Percentiles rank a stretch among this genome's conserved stretches.
phyloP scores from a whole-genome alignment of 495 filamentous ascomycete species.

The Cetradonia linearis region DNA sequence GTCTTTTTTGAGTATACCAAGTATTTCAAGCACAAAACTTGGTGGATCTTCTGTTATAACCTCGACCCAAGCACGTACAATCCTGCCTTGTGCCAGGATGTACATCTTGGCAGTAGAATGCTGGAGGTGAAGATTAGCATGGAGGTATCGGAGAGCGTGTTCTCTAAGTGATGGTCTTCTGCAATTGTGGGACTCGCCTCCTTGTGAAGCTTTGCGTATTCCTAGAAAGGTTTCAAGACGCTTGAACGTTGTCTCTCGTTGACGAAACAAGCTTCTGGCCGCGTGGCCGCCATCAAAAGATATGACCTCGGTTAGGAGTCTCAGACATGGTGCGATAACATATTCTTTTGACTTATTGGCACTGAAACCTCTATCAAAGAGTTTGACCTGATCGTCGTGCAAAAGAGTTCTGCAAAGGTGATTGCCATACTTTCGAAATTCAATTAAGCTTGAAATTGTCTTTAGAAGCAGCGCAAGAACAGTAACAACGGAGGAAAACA shows the following conservation, averaged over 20 bases:
- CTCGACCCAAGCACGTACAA: slow-evolving; percentile 57
- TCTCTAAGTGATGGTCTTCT: slow-evolving; percentile 59
- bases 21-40: slow-evolving; percentile 55
- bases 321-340: slow-evolving; percentile 71
- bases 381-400: slow-evolving; percentile 58
- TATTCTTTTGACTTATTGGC: slow-evolving; percentile 68
- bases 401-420: slow-evolving; percentile 64
- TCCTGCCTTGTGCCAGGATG: slow-evolving; percentile 61
- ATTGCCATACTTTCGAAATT: slow-evolving; percentile 60
- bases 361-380: slow-evolving; percentile 61
- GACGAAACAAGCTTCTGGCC: slow-evolving; percentile 58
- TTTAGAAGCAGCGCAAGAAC: slow-evolving; percentile 67
- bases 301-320: slow-evolving; percentile 67
- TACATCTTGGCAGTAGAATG: slow-evolving; percentile 60
- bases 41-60: slow-evolving; percentile 63
- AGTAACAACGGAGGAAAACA: slow-evolving; percentile 65
- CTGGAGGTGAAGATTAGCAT: slow-evolving; percentile 62
- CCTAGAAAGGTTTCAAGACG: slow-evolving; percentile 48
- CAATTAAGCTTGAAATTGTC: slow-evolving; percentile 56
- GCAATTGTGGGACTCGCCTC: slow-evolving; percentile 45
- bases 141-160: slow-evolving; percentile 63
- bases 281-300: slow-evolving; percentile 72
- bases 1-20: slow-evolving; percentile 52
- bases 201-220: slow-evolving; percentile 36
- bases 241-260: slow-evolving; percentile 62